These are phyloP conservation scores for Coelastrella sp. DNA, from an alignment of 139 green algal genomes.

Conservation along the genomic window DNA sequence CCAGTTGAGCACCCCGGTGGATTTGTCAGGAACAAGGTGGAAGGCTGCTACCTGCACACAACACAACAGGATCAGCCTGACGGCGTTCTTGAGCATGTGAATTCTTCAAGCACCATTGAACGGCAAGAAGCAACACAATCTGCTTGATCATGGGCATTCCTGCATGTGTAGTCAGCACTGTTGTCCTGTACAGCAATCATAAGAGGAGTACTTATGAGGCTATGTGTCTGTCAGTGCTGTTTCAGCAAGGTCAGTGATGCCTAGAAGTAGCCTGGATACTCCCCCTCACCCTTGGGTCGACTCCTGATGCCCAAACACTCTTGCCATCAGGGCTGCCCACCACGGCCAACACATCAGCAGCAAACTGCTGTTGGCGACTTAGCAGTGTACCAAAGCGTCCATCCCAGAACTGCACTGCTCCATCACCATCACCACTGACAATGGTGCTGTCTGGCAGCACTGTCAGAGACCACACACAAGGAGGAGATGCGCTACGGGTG, in stretches of 20 bases:
- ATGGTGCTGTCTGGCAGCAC: slow-evolving; percentile 86
- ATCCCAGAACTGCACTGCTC: slow-evolving; percentile 90
- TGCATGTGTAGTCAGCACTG: too few species aligned
- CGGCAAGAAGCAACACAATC: too few species aligned
- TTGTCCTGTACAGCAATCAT: too few species aligned
- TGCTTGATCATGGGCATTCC: too few species aligned
- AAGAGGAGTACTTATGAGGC: too few species aligned
- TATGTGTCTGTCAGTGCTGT: background rate
- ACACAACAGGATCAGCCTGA: background rate
- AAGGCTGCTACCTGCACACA: slow-evolving; percentile 65
- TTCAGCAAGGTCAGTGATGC: too few species aligned
- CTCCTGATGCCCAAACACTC: slow-evolving; percentile 85
- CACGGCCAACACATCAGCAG: slow-evolving; percentile 86
- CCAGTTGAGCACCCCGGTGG: slow-evolving; percentile 64
- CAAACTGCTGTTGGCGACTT: slow-evolving; percentile 73
- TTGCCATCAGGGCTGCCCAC: slow-evolving; percentile 76
- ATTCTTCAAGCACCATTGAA: too few species aligned
- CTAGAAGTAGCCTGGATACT: too few species aligned
- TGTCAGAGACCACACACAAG: slow-evolving; percentile 86
- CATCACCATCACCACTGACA: slow-evolving; percentile 84
- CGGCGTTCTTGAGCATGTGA: background rate
- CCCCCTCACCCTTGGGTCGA: slow-evolving; percentile 76
- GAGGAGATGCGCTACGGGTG: slow-evolving; percentile 48
- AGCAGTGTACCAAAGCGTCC: slow-evolving; percentile 82
- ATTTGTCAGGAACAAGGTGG: slow-evolving; percentile 50